Evolutionary conservation across 768 basidiomycete species (phyloP), one percentile per base, ranked within the genome.

Genomic region (Gyrodon lividus): DNA sequence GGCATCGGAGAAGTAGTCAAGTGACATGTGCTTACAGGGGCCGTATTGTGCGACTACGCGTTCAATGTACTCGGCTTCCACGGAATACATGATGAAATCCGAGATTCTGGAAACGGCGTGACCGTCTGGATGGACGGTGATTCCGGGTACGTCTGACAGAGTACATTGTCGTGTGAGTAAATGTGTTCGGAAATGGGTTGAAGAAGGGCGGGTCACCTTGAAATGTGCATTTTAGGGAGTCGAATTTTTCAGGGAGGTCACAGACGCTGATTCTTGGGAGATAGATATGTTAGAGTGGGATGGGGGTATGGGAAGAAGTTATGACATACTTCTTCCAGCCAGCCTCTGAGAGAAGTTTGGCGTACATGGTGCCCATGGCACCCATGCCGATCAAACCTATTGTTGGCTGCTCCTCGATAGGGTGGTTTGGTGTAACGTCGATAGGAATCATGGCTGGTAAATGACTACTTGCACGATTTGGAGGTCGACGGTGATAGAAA

Each of bases 351-450:
- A 99, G 75, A n/a, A 74, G 66, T 16, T 77, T 78, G 0, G 93
- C 92, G 66, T 98, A 98, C 93, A 98, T 92, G 63, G 74, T 76
- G 2, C 96, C 96, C 96, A 98, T 98, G 44, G 89, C 90, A 0
- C 95, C 95, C 94, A 98, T 97, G 2, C 96, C 95, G 55, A 97
- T 97, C 46, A 97, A 74, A 2, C 95, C 95, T 34, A 98, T 89
- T 0, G 79, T 77, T 6, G 91, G 90, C 58, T 93, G 91, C 22
- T 74, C 66, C 5, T 75, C 70, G 2, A 64, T 17, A 5, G 78
- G 76, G 8, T 67, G 59, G 9, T 64, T 30, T 0, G 74, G 75
- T 1, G 58, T 56, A 26, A 72, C 50, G 40, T 72, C 60, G 44
- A 46, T 40, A 24, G 60, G 56, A 35, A 62, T 9, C 63, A 67